Evolutionary conservation across 208 protist genomes (phyloP).

Genomic region (Acanthamoeba healyi): DNA sequence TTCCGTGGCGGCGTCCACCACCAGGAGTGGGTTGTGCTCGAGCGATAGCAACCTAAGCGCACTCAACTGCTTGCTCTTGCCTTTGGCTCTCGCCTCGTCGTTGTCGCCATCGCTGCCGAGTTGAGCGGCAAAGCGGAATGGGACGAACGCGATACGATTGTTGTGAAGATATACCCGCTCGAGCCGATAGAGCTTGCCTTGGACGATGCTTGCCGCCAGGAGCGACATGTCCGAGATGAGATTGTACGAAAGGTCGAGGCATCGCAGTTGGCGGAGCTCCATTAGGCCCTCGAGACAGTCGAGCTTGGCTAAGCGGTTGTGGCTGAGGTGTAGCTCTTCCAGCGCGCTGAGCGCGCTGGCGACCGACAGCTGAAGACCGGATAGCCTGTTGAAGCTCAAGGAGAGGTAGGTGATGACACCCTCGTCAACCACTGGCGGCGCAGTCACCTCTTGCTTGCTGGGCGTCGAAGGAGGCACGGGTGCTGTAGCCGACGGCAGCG

Average conservation of each 20-base stretch:
- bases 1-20: not conserved
- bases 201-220: not conserved
- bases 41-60: not conserved
- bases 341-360: not conserved
- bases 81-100: not conserved
- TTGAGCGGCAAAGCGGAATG: not conserved
- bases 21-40: not conserved
- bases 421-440: not conserved
- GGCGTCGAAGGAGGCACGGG: not conserved
- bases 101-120: not conserved
- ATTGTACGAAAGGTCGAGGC: slow-evolving; percentile 15
- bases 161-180: not conserved
- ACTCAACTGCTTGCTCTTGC: not conserved
- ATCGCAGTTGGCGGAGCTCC: not conserved
- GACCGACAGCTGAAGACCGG: not conserved
- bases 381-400: not conserved
- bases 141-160: not conserved
- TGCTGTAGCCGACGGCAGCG: not conserved
- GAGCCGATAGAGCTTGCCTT: not conserved
- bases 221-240: not conserved
- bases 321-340: not conserved
- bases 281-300: not conserved
- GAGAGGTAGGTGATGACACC: not conserved
- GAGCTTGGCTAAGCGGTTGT: slow-evolving; percentile 7
- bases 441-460: not conserved